Conservation (phyloP, 148 eudicot genomes). For the Camellia lanceoleosa region DNA sequence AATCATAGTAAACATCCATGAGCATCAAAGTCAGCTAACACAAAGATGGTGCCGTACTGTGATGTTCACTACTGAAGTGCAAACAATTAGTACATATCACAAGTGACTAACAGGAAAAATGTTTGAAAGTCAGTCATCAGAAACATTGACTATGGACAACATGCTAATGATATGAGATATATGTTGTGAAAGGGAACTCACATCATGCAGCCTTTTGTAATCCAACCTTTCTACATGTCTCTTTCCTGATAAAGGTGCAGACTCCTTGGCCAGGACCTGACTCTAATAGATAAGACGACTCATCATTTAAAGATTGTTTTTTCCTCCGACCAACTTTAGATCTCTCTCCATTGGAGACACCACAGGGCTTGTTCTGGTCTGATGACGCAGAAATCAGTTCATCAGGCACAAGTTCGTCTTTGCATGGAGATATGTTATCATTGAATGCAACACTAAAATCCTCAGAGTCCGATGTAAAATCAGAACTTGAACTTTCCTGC, state of each 20-base stretch:
- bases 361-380: neutral
- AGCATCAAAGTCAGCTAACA: neutral
- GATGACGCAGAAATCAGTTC: conserved; percentile 16
- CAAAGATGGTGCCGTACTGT: neutral
- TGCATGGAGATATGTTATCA: conserved; percentile 23
- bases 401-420: conserved; percentile 28
- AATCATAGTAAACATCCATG: neutral
- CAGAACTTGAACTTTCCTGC: conserved; percentile 70
- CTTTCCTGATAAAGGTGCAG: conserved; percentile 39
- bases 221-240: conserved; percentile 75
- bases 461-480: conserved; percentile 88
- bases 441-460: conserved; percentile 70
- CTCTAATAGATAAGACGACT: conserved; percentile 28
- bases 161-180: neutral
- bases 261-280: conserved; percentile 33
- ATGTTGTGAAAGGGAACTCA: conserved; percentile 38
- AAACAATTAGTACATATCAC: neutral
- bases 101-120: neutral
- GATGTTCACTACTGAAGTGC: neutral
- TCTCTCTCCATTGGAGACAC: conserved; percentile 15
- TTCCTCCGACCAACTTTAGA: conserved; percentile 17
- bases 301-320: conserved; percentile 28
- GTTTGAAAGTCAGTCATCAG: neutral
- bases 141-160: neutral
- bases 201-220: conserved; percentile 89